Conservation (phyloP, 1,284 basidiomycete species). For the Prillingera fragicola region DNA sequence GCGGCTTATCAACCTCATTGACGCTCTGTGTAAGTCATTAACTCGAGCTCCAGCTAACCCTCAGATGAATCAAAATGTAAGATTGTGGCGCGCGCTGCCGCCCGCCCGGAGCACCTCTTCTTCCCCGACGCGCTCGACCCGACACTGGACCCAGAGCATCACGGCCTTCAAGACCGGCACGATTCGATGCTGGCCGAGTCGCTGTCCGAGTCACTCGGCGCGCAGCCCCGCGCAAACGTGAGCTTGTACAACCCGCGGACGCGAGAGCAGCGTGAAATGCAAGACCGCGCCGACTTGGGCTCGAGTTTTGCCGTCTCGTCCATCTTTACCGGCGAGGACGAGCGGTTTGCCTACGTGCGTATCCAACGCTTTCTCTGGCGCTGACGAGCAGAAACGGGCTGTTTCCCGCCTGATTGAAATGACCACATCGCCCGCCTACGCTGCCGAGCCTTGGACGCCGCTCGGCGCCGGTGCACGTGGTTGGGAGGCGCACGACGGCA, state of each 20-base stretch:
- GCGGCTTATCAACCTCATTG: slow-evolving; percentile 65
- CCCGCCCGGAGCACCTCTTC: slow-evolving; percentile 56
- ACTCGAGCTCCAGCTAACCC: not conserved
- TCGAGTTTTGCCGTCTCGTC: slow-evolving; percentile 50
- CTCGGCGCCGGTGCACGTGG: slow-evolving; percentile 28
- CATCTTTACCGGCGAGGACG: slow-evolving; percentile 65
- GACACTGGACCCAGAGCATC: slow-evolving; percentile 13
- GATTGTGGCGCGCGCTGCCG: slow-evolving; percentile 50
- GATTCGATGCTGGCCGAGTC: slow-evolving; percentile 57
- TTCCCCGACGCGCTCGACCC: slow-evolving; percentile 54
- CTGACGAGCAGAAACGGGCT: slow-evolving; percentile 52
- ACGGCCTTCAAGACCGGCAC: slow-evolving; percentile 20
- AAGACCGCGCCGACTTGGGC: slow-evolving; percentile 46
- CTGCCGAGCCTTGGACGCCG: slow-evolving; percentile 45
- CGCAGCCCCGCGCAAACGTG: slow-evolving; percentile 59
- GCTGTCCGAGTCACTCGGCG: slow-evolving; percentile 55
- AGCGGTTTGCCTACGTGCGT: slow-evolving; percentile 61
- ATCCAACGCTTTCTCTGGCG: not conserved
- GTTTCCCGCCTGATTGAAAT: slow-evolving; percentile 63
- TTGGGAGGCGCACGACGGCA: slow-evolving; percentile 45
- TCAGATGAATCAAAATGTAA: slow-evolving; percentile 49
- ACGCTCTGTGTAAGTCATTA: slow-evolving; percentile 56
- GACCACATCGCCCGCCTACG: slow-evolving; percentile 55
- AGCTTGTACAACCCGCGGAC: slow-evolving; percentile 53
- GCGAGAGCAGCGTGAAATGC: slow-evolving; percentile 23